Conservation (phyloP, 257 asterid genomes). For the Solanum pennellii region DNA sequence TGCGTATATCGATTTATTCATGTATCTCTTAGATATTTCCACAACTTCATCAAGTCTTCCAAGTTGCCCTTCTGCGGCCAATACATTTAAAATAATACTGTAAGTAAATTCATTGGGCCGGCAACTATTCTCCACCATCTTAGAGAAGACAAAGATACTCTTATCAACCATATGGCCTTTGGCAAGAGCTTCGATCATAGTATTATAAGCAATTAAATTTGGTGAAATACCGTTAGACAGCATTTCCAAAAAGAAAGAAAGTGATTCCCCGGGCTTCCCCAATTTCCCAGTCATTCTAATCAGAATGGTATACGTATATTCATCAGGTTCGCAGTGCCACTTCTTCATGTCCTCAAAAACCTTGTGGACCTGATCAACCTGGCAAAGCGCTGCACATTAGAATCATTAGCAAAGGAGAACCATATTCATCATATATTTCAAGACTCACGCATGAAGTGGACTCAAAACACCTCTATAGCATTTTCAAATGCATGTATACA, state of each 20-base stretch:
- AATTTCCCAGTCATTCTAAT: slow-evolving; percentile 65
- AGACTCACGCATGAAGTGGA: not conserved
- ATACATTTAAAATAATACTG: slow-evolving; percentile 52
- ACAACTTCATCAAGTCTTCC: slow-evolving; percentile 77
- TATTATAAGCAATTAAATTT: slow-evolving; percentile 73
- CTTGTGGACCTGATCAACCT: slow-evolving; percentile 64
- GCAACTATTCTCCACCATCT: slow-evolving; percentile 78
- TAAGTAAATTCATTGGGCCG: slow-evolving; percentile 88
- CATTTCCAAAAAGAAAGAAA: slow-evolving; percentile 73
- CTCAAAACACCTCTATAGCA: not conserved
- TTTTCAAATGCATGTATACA: not conserved
- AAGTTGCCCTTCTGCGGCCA: slow-evolving; percentile 70
- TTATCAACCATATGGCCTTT: slow-evolving; percentile 56
- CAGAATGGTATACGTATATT: slow-evolving; percentile 74
- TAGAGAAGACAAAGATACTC: slow-evolving; percentile 52
- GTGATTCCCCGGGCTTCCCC: slow-evolving; percentile 59
- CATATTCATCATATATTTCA: not conserved
- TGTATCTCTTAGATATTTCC: slow-evolving; percentile 53
- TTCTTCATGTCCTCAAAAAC: slow-evolving; percentile 75
- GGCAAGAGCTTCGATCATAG: slow-evolving; percentile 70
- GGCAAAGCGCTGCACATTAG: slow-evolving; percentile 70
- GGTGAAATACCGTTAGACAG: slow-evolving; percentile 56
- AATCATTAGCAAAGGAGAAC: slow-evolving; percentile 22
- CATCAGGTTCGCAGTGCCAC: slow-evolving; percentile 72
- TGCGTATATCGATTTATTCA: slow-evolving; percentile 80